Percentiles rank a stretch among this genome's conserved stretches.
These are phyloP conservation scores for Saturnispora serradocipensis DNA, from an alignment of 805 yeast species.

Conservation along the genomic window DNA sequence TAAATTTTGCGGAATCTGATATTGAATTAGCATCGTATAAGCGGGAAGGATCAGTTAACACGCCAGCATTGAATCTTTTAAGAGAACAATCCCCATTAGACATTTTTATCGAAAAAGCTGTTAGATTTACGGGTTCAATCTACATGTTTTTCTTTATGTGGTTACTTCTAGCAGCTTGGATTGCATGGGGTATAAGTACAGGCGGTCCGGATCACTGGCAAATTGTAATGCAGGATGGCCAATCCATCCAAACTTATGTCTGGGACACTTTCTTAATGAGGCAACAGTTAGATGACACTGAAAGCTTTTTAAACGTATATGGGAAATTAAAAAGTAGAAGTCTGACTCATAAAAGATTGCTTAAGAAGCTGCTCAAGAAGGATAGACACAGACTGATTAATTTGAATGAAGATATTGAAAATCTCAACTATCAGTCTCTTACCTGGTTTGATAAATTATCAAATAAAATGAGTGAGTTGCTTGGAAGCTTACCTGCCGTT, in stretches of 20 bases:
- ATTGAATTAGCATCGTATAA: not conserved
- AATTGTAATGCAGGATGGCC: constrained; percentile 34
- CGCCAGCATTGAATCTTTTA: not conserved
- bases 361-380: not conserved
- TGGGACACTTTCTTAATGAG: constrained; percentile 35
- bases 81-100: constrained; percentile 12
- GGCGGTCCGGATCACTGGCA: constrained; percentile 31
- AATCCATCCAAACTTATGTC: constrained; percentile 31
- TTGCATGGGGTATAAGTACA: constrained; percentile 19
- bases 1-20: not conserved
- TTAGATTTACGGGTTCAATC: constrained; percentile 15
- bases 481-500: constrained; percentile 28
- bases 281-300: constrained; percentile 28
- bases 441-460: constrained; percentile 30
- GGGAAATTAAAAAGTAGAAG: constrained; percentile 26
- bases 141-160: constrained; percentile 22
- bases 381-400: not conserved
- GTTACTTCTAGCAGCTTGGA: constrained; percentile 16
- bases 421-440: constrained; percentile 16
- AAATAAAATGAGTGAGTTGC: constrained; percentile 16
- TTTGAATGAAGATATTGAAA: constrained; percentile 8
- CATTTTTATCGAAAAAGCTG: constrained; percentile 7
- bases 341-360: constrained; percentile 16
- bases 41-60: not conserved
- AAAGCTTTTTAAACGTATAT: constrained; percentile 20